phyloP scores from a whole-genome alignment of 495 filamentous ascomycete species.

The Entonaema liquescens region DNA sequence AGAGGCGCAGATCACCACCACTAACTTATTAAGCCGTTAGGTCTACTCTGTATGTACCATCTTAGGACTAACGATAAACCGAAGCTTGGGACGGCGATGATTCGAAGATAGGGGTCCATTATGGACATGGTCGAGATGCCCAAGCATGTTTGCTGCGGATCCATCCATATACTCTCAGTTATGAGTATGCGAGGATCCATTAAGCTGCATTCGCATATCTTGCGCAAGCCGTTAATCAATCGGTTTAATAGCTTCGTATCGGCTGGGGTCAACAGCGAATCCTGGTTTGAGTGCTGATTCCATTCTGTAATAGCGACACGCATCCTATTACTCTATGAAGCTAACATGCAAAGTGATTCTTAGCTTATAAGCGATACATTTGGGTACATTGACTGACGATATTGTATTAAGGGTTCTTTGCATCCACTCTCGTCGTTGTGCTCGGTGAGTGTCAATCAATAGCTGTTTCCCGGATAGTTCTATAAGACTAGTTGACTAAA shows the following conservation, averaged over 20 bases:
- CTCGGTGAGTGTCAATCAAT: conserved; percentile 9
- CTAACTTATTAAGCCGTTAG: conserved; percentile 25
- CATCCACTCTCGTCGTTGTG: conserved; percentile 1
- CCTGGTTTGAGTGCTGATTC: conserved; percentile 14
- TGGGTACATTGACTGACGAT: conserved; percentile 6
- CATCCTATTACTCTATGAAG: conserved; percentile 24
- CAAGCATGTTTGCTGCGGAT: conserved; percentile 26
- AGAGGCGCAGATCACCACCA: conserved; percentile 32
- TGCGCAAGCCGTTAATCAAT: conserved; percentile 34
- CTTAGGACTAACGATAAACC: conserved; percentile 17
- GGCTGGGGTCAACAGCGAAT: conserved; percentile 27
- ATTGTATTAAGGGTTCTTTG: not conserved
- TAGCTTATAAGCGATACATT: conserved; percentile 11
- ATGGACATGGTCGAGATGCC: conserved; percentile 8
- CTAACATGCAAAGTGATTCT: conserved; percentile 22
- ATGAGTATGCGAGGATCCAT: conserved; percentile 32
- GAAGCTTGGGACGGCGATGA: conserved; percentile 20
- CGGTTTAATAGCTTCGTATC: conserved; percentile 30
- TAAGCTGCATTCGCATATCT: conserved; percentile 40
- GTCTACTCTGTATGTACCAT: conserved; percentile 1
- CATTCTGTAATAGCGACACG: conserved; percentile 14
- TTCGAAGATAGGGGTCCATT: conserved; percentile 30
- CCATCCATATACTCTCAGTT: conserved; percentile 18
- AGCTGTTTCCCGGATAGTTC: conserved; percentile 4
- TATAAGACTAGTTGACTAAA: not conserved